phyloP scores from a whole-genome alignment of 768 basidiomycete genomes.

The Podaxis sp. region DNA sequence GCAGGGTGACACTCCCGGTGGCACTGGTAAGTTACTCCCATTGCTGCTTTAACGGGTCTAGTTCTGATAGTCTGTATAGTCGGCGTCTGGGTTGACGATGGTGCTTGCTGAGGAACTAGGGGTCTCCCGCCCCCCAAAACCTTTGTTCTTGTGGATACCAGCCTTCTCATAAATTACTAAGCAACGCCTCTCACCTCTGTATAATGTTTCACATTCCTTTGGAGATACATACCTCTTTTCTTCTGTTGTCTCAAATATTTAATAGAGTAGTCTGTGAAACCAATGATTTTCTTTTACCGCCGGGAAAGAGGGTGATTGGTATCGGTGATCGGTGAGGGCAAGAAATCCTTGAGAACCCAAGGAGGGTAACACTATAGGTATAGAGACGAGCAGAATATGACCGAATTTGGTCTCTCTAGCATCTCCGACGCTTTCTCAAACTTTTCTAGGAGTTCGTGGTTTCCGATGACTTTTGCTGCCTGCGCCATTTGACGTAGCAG shows the following conservation, averaged over 20 bases:
- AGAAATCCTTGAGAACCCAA: too few relatives aligned
- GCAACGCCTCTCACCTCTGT: neutral
- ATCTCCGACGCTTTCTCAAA: slow-evolving; percentile 90
- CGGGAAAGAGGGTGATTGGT: too few relatives aligned
- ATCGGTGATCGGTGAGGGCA: too few relatives aligned
- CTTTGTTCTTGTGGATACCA: neutral
- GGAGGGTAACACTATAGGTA: slow-evolving; percentile 39
- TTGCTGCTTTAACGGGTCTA: neutral
- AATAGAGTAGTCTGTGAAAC: neutral
- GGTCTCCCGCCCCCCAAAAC: neutral
- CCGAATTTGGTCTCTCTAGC: slow-evolving; percentile 91
- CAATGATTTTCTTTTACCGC: neutral
- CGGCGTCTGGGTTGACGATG: slow-evolving; percentile 51
- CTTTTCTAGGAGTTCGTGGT: slow-evolving; percentile 88
- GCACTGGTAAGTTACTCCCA: slow-evolving; percentile 31
- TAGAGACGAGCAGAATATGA: slow-evolving; percentile 86
- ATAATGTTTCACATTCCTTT: neutral
- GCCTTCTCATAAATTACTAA: neutral
- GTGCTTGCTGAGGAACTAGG: slow-evolving; percentile 33
- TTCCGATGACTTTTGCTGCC: slow-evolving; percentile 95
- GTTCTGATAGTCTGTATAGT: slow-evolving; percentile 23
- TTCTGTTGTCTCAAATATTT: neutral
- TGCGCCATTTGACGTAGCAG: slow-evolving; percentile 94
- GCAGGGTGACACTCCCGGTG: slow-evolving; percentile 51
- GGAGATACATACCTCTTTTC: neutral